phyloP scores from a whole-genome alignment of 1,284 basidiomycete species.

The Paramarasmius palmivorus region DNA sequence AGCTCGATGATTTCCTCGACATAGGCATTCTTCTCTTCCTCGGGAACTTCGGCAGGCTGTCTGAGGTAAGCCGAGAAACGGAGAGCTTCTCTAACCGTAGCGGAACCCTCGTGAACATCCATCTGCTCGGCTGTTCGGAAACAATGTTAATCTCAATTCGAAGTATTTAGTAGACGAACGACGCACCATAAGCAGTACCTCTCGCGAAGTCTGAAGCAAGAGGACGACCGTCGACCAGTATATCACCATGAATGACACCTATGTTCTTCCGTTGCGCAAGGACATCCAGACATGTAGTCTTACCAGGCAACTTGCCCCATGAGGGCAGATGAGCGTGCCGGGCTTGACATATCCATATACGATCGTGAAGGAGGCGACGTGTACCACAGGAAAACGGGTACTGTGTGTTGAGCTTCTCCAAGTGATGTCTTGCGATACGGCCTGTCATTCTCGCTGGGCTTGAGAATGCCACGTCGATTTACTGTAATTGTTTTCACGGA shows the following conservation, averaged over 20 bases:
- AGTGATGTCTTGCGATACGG: constrained; percentile 59
- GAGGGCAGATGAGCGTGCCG: constrained; percentile 77
- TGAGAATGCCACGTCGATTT: no score
- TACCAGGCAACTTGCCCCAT: constrained; percentile 84
- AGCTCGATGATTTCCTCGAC: constrained; percentile 77
- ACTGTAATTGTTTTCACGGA: constrained; percentile 19
- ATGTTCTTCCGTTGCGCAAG: constrained; percentile 87
- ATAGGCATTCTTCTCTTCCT: constrained; percentile 81
- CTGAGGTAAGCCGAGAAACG: constrained; percentile 88
- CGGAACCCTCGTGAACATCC: constrained; percentile 85
- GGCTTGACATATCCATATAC: constrained; percentile 90
- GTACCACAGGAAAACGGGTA: constrained; percentile 73
- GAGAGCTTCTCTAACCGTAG: constrained; percentile 88
- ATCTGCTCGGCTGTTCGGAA: constrained; percentile 75
- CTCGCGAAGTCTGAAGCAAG: constrained; percentile 78
- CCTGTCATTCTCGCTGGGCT: constrained; percentile 15
- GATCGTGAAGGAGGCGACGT: constrained; percentile 75
- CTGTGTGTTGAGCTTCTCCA: constrained; percentile 70
- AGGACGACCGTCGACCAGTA: constrained; percentile 79
- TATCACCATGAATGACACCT: constrained; percentile 80
- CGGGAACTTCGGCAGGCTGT: constrained; percentile 74
- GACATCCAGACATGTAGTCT: constrained; percentile 87
- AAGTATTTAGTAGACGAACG: no score
- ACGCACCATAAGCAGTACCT: constrained; percentile 73
- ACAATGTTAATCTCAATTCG: no score